Evolutionary conservation across 345 rosid genomes (phyloP).

Genomic region (Gossypioides kirkii): DNA sequence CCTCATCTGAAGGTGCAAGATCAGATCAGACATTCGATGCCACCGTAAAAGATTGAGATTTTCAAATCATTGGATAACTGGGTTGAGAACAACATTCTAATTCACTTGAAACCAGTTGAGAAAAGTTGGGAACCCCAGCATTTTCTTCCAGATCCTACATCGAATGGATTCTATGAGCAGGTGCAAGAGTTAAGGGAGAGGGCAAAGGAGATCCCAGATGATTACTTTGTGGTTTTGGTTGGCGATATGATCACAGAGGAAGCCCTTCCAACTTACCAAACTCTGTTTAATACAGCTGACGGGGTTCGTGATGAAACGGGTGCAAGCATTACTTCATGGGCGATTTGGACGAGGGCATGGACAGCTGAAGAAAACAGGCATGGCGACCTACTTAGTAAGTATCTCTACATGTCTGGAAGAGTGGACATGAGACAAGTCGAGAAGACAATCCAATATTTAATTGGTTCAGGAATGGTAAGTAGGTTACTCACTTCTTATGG

Average conservation of each 20-base stretch:
- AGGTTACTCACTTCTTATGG: not conserved
- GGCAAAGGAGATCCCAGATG: slow-evolving; percentile 77
- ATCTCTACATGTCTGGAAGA: not conserved
- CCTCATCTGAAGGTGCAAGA: slow-evolving; percentile 72
- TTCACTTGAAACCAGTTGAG: slow-evolving; percentile 74
- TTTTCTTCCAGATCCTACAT: slow-evolving; percentile 77
- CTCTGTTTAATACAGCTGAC: slow-evolving; percentile 40
- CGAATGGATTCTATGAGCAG: slow-evolving; percentile 76
- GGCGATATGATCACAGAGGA: slow-evolving; percentile 59
- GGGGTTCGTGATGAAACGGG: not conserved
- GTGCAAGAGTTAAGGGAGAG: slow-evolving; percentile 71
- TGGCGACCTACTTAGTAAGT: not conserved
- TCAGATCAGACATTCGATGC: slow-evolving; percentile 84
- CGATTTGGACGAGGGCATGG: not conserved
- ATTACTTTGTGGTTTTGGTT: slow-evolving; percentile 57
- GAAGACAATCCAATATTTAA: not conserved
- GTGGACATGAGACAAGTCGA: not conserved
- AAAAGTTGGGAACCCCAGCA: slow-evolving; percentile 92
- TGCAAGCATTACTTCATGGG: not conserved
- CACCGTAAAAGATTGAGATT: slow-evolving; percentile 85
- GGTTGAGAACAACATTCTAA: slow-evolving; percentile 70
- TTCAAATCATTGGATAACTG: slow-evolving; percentile 80
- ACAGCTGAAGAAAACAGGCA: not conserved
- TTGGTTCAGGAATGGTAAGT: slow-evolving; percentile 1
- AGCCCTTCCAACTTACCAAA: slow-evolving; percentile 53